Base-by-base conservation (phyloP, 768 basidiomycete species). In the Rhodosporidiobolus sp. region DNA sequence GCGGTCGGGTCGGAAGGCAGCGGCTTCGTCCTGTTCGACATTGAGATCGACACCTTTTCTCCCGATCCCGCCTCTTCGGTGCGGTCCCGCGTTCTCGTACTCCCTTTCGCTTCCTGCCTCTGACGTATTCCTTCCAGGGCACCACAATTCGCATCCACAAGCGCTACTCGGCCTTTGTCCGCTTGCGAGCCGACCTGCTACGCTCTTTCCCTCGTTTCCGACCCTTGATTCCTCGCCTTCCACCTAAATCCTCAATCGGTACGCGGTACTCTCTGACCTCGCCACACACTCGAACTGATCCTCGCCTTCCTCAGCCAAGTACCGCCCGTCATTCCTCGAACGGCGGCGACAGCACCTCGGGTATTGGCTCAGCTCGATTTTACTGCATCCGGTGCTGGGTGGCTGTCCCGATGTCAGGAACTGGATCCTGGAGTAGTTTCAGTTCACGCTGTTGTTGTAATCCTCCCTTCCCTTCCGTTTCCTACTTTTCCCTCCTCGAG, bases 101-200 rank as follows among this genome's bases (percentile, higher is more conserved):
- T 12, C 32, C 24, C 4, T 50, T 30, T n/a, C 5, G 3, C 7
- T 20, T 28, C 46, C 19, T 4, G 28, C 65, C 49, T 12, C 22
- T 24, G 48, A 30, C 26, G 26, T 32, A 1, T 4, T 14, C 4
- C 3, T 14, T 55, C n/a, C 69, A 79, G 77, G 72, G 74, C 2
- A 69, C 76, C 2, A 50, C 50, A 2, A 69, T 79, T 24, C 53
- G 60, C 9, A 60, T 56, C 0, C 72, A 77, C 34, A 76, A 77
- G 48, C 74, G 78, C 7, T 79, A 79, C 61, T 78, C 77, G 14
- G 70, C 78, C 1, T 79, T 79, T 49, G 78, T 77, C 20, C 54
- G 62, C 6, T 68, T 79, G 1, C 71, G 77, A 0, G 53, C 63
- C 26, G 74, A 74, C n/a, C 71, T 79, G 8, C n/a, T 70, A 10